These are phyloP conservation scores for Anthracocystis panici-leucophaei DNA, from an alignment of 1,284 basidiomycete genomes.

Conservation along the genomic window DNA sequence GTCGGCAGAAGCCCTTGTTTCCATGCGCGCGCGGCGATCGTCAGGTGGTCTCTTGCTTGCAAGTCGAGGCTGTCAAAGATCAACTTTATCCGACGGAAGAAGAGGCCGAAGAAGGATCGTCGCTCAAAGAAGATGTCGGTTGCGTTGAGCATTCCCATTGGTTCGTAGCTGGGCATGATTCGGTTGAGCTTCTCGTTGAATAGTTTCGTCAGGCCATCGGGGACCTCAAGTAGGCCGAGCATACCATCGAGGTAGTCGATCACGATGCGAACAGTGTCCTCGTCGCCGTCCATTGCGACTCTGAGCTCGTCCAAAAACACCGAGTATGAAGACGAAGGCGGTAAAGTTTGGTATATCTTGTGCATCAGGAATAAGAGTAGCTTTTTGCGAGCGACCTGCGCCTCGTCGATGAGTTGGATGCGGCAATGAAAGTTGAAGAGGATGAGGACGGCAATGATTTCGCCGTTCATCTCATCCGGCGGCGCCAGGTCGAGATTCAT, in stretches of 20 bases:
- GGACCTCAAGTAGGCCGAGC: slow-evolving; percentile 39
- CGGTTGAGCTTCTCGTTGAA: slow-evolving; percentile 49
- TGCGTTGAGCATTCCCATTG: slow-evolving; percentile 36
- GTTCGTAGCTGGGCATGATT: slow-evolving; percentile 46
- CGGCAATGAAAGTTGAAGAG: slow-evolving; percentile 53
- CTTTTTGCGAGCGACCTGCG: slow-evolving; percentile 30
- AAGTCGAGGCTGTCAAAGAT: slow-evolving; percentile 51
- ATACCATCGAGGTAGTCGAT: slow-evolving; percentile 41
- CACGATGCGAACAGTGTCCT: slow-evolving; percentile 34
- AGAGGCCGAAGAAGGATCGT: slow-evolving; percentile 52
- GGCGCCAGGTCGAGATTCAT: slow-evolving; percentile 23
- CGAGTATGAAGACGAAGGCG: slow-evolving; percentile 20
- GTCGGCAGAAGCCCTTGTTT: slow-evolving; percentile 9
- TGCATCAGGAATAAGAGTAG: slow-evolving; percentile 47
- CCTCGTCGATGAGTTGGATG: slow-evolving; percentile 40
- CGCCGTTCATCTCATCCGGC: slow-evolving; percentile 48
- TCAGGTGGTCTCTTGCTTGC: slow-evolving; percentile 36
- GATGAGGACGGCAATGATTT: slow-evolving; percentile 48
- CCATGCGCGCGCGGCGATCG: slow-evolving; percentile 31
- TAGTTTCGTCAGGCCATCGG: slow-evolving; percentile 47
- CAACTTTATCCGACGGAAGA: slow-evolving; percentile 42
- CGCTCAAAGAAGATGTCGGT: slow-evolving; percentile 47
- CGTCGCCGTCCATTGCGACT: slow-evolving; percentile 17
- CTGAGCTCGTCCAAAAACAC: slow-evolving; percentile 26
- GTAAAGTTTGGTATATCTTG: slow-evolving; percentile 39